phyloP scores from a whole-genome alignment of 257 asterid species.

The Marsdenia floribunda region DNA sequence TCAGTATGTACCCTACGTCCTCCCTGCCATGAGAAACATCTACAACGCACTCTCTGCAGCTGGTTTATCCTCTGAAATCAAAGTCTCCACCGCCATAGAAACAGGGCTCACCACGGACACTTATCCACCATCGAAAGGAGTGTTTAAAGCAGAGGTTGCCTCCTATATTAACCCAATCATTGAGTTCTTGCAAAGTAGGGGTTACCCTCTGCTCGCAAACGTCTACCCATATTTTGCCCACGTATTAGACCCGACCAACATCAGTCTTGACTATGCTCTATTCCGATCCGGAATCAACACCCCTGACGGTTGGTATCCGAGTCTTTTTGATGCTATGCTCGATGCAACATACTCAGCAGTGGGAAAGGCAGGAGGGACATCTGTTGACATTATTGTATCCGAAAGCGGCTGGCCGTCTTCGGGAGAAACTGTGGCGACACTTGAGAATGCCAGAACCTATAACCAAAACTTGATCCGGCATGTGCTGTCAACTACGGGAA shows the following conservation, averaged over 20 bases:
- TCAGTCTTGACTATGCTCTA: slow-evolving; percentile 30
- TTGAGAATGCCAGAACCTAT: too few relatives aligned
- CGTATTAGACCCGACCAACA: background rate
- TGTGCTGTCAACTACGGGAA: too few relatives aligned
- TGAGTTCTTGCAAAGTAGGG: slow-evolving; percentile 17
- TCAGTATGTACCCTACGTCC: slow-evolving; percentile 17
- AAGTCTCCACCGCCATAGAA: slow-evolving; percentile 34
- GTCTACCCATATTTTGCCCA: slow-evolving; percentile 27
- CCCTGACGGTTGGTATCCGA: slow-evolving; percentile 24
- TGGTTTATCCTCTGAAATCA: slow-evolving; percentile 24
- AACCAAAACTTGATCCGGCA: too few relatives aligned
- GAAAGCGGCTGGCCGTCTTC: slow-evolving; percentile 46
- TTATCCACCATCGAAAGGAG: slow-evolving; percentile 25
- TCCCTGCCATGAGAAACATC: slow-evolving; percentile 33
- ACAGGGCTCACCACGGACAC: slow-evolving; percentile 22
- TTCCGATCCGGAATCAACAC: slow-evolving; percentile 17
- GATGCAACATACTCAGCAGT: slow-evolving; percentile 32
- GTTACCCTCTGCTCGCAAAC: slow-evolving; percentile 23
- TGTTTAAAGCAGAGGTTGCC: slow-evolving; percentile 15
- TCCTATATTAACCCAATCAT: slow-evolving; percentile 24
- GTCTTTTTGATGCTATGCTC: slow-evolving; percentile 29
- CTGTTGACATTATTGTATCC: slow-evolving; percentile 31
- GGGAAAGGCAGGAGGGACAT: slow-evolving; percentile 27
- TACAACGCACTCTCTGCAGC: slow-evolving; percentile 20
- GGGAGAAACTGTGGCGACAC: too few relatives aligned